Conservation (phyloP, 1,284 basidiomycete genomes). For the Marasmius tenuissimus region DNA sequence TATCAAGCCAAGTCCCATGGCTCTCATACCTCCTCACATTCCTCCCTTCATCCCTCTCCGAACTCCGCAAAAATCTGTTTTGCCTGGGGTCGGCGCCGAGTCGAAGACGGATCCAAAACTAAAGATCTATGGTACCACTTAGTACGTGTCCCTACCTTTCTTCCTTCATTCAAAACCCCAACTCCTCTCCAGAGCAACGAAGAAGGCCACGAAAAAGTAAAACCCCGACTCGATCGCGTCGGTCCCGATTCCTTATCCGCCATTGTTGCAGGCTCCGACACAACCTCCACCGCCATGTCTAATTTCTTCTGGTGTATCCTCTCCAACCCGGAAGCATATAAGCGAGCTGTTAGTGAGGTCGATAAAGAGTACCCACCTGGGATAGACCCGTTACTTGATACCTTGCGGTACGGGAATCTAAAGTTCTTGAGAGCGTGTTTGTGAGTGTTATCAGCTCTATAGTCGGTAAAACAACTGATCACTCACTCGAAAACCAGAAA, state of each 20-base stretch:
- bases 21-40: conserved; percentile 25
- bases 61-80: conserved; percentile 30
- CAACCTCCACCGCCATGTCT: too few species aligned
- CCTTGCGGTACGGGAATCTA: conserved; percentile 21
- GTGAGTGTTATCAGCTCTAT: too few species aligned
- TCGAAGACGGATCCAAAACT: conserved; percentile 25
- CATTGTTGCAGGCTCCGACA: conserved; percentile 22
- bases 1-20: conserved; percentile 38
- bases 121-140: conserved; percentile 48
- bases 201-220: conserved; percentile 23
- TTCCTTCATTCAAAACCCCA: too few species aligned
- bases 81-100: conserved; percentile 27
- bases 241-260: conserved; percentile 24
- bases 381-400: background rate
- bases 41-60: conserved; percentile 27
- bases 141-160: conserved; percentile 20
- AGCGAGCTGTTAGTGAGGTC: background rate
- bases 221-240: conserved; percentile 5
- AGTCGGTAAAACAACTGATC: too few species aligned
- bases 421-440: conserved; percentile 36
- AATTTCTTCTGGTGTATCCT: too few species aligned
- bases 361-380: background rate
- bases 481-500: too few species aligned
- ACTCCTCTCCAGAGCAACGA: conserved; percentile 34
- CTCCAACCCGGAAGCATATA: background rate